Evolutionary conservation across 441 rosid genomes (phyloP).

Genomic region (Pelargonium citronellum): DNA sequence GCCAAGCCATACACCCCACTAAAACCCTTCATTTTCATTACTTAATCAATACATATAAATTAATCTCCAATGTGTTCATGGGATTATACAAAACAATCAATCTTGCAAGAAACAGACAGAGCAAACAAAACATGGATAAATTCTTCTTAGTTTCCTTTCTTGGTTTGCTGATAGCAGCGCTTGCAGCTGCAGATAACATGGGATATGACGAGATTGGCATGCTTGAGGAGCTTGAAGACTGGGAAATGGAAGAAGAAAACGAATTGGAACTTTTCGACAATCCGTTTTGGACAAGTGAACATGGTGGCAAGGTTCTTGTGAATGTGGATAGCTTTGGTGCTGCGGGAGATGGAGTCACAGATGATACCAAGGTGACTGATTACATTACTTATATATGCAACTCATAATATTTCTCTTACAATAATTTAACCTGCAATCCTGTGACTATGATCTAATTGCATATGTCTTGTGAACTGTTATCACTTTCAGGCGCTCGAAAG

Average conservation of each 20-base stretch:
- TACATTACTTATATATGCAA: no score
- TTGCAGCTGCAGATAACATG: slow-evolving; percentile 46
- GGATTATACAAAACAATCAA: slow-evolving; percentile 37
- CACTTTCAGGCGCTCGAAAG: slow-evolving; percentile 51
- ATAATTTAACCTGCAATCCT: no score
- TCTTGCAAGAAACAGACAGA: slow-evolving; percentile 20
- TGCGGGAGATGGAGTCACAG: slow-evolving; percentile 79
- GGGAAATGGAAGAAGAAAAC: slow-evolving; percentile 50
- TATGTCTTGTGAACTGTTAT: slow-evolving; percentile 18
- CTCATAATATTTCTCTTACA: no score
- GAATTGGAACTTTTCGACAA: slow-evolving; percentile 34
- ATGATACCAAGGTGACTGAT: slow-evolving; percentile 68
- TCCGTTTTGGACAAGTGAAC: slow-evolving; percentile 49
- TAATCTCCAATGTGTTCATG: slow-evolving; percentile 27
- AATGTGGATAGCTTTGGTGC: slow-evolving; percentile 94
- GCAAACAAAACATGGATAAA: slow-evolving; percentile 43
- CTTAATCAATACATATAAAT: slow-evolving; percentile 49
- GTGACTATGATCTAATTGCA: not conserved
- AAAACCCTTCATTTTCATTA: slow-evolving; percentile 38
- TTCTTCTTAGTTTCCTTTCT: slow-evolving; percentile 39
- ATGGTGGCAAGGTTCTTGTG: slow-evolving; percentile 63
- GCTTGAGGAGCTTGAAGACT: slow-evolving; percentile 50
- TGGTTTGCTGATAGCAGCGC: slow-evolving; percentile 40
- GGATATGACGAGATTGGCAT: slow-evolving; percentile 34
- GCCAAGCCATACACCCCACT: slow-evolving; percentile 59